A percentile compares a stretch with the other conserved stretches of the same genome.
These are phyloP conservation scores for Trichoderma gamsii DNA, from an alignment of 495 filamentous ascomycete genomes.

Conservation along the genomic window DNA sequence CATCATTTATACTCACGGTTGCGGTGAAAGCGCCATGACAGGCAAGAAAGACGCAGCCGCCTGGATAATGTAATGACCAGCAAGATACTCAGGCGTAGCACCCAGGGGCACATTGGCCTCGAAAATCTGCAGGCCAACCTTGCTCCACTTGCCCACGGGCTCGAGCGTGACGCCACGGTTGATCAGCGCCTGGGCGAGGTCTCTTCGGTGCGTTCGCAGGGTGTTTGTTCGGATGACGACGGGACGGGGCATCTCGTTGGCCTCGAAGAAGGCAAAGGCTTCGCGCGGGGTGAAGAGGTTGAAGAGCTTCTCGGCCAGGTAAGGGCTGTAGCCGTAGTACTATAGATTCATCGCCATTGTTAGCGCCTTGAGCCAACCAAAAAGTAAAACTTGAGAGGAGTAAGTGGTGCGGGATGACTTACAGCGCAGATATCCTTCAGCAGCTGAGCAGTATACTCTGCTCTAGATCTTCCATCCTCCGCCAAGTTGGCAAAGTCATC, in stretches of 20 bases:
- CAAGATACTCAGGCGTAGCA: constrained; percentile 94
- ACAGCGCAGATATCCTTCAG: constrained; percentile 80
- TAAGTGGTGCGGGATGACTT: background rate
- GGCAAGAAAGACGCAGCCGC: constrained; percentile 95
- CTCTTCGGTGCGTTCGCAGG: constrained; percentile 81
- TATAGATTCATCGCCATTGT: background rate
- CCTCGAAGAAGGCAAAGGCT: constrained; percentile 97
- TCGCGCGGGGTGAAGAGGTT: constrained; percentile 89
- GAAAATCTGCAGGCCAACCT: constrained; percentile 93
- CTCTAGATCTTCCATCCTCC: constrained; percentile 69
- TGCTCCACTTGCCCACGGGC: constrained; percentile 97
- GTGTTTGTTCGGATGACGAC: constrained; percentile 85
- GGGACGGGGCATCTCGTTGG: constrained; percentile 87
- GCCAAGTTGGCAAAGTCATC: constrained; percentile 76
- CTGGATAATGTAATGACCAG: constrained; percentile 96
- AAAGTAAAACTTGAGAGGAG: constrained; percentile 25
- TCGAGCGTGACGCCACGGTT: constrained; percentile 95
- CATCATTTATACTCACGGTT: constrained; percentile 27
- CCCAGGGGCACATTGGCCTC: constrained; percentile 91
- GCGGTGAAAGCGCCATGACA: constrained; percentile 93
- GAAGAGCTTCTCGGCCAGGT: constrained; percentile 79
- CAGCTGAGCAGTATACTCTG: constrained; percentile 80
- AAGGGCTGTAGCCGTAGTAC: constrained; percentile 78
- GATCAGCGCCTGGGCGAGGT: constrained; percentile 89
- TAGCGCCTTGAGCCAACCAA: background rate